A percentile compares a stretch with the other conserved stretches of the same genome.
Evolutionary conservation across 1,284 basidiomycete species (phyloP).

Genomic region (Papiliotrema nemorosa): DNA sequence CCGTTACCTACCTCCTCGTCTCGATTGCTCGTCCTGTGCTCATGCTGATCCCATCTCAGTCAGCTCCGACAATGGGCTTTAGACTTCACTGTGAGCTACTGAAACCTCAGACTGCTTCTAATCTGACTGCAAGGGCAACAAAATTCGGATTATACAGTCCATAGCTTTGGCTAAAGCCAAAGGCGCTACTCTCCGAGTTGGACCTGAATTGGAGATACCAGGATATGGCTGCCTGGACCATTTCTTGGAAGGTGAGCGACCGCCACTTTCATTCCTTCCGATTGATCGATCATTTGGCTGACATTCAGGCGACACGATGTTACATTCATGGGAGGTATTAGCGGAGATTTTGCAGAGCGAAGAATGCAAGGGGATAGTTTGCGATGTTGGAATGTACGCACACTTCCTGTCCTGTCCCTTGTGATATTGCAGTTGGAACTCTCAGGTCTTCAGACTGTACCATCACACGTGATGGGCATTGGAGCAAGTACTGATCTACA

Average conservation of each 20-base stretch:
- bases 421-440: too few relatives aligned
- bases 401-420: too few relatives aligned
- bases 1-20: too few relatives aligned
- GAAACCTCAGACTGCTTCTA: not conserved
- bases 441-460: constrained; percentile 18
- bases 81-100: constrained; percentile 70
- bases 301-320: constrained; percentile 73
- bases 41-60: constrained; percentile 50
- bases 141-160: constrained; percentile 83
- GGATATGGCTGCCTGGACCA: constrained; percentile 95
- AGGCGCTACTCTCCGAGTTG: constrained; percentile 92
- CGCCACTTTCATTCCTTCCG: not conserved
- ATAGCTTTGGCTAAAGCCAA: constrained; percentile 81
- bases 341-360: constrained; percentile 78
- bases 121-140: constrained; percentile 64
- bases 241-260: constrained; percentile 52
- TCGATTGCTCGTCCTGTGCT: not conserved
- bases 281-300: not conserved
- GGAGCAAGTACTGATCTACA: constrained; percentile 37
- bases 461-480: too few relatives aligned
- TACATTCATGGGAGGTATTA: constrained; percentile 96
- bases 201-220: constrained; percentile 96
- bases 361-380: constrained; percentile 72
- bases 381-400: constrained; percentile 94
- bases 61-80: constrained; percentile 95